Conservation (phyloP, 2,329 filamentous ascomycete species). For the Microcyclospora tardicrescens region DNA sequence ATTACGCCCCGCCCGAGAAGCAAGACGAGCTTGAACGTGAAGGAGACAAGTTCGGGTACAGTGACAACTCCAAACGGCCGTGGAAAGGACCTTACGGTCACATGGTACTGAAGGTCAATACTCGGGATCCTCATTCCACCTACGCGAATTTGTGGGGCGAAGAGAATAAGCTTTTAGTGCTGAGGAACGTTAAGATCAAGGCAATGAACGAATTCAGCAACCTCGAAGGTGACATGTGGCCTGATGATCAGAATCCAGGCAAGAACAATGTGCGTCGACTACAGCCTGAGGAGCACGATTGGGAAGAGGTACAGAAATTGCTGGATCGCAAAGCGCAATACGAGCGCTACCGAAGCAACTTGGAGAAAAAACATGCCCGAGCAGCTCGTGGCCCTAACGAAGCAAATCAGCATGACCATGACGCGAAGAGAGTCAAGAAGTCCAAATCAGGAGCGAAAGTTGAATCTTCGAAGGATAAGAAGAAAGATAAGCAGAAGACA, state of each 20-base stretch:
- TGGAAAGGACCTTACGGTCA: constrained; percentile 69
- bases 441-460: too few relatives aligned
- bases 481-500: constrained; percentile 8
- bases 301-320: constrained; percentile 41
- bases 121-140: constrained; percentile 54
- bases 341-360: constrained; percentile 23
- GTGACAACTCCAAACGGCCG: constrained; percentile 22
- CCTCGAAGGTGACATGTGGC: constrained; percentile 60
- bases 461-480: constrained; percentile 4
- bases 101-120: constrained; percentile 55
- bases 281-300: constrained; percentile 17
- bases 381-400: constrained; percentile 13
- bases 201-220: constrained; percentile 32
- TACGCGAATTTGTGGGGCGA: constrained; percentile 45
- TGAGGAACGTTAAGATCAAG: constrained; percentile 64
- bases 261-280: constrained; percentile 49
- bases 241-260: constrained; percentile 39
- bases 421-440: neutral
- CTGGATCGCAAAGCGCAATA: constrained; percentile 54
- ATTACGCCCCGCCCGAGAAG: constrained; percentile 34
- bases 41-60: constrained; percentile 19
- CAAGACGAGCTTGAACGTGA: constrained; percentile 12
- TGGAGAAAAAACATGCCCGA: constrained; percentile 17
- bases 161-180: constrained; percentile 47
- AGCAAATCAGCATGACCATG: constrained; percentile 14